These are phyloP conservation scores for Hibiscus tridactylites DNA, from an alignment of 345 rosid species.

Conservation along the genomic window DNA sequence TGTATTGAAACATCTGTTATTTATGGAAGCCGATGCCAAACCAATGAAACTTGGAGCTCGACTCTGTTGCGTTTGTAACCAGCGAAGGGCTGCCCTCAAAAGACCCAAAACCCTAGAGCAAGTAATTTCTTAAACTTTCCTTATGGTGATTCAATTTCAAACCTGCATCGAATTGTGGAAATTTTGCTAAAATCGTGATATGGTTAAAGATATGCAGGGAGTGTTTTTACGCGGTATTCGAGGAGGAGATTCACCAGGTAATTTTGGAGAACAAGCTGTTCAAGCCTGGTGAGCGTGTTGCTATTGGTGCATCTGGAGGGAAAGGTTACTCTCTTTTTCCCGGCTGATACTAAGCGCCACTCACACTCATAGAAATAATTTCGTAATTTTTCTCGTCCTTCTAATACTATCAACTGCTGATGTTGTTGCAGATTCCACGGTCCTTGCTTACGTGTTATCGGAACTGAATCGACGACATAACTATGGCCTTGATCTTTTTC, in stretches of 20 bases:
- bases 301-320: slow-evolving; percentile 90
- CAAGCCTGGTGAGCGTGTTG: slow-evolving; percentile 76
- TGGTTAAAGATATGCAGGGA: slow-evolving; percentile 68
- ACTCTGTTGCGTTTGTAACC: slow-evolving; percentile 53
- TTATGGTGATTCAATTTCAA: neutral
- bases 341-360: neutral
- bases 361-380: neutral
- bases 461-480: slow-evolving; percentile 63
- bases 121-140: slow-evolving; percentile 24
- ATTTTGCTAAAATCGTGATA: neutral
- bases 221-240: slow-evolving; percentile 76
- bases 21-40: slow-evolving; percentile 30
- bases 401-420: neutral
- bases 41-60: slow-evolving; percentile 38
- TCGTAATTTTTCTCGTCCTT: neutral
- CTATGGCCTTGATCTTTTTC: slow-evolving; percentile 73
- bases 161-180: neutral
- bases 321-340: slow-evolving; percentile 43
- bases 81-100: slow-evolving; percentile 60
- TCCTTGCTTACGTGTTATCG: slow-evolving; percentile 73
- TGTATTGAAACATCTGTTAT: slow-evolving; percentile 8
- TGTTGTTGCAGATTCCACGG: slow-evolving; percentile 66
- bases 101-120: slow-evolving; percentile 89
- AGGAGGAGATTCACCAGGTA: slow-evolving; percentile 77
- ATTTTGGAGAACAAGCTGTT: slow-evolving; percentile 56